These are phyloP conservation scores for Metschnikowia colocasiae DNA, from an alignment of 805 yeast species.

Conservation along the genomic window DNA sequence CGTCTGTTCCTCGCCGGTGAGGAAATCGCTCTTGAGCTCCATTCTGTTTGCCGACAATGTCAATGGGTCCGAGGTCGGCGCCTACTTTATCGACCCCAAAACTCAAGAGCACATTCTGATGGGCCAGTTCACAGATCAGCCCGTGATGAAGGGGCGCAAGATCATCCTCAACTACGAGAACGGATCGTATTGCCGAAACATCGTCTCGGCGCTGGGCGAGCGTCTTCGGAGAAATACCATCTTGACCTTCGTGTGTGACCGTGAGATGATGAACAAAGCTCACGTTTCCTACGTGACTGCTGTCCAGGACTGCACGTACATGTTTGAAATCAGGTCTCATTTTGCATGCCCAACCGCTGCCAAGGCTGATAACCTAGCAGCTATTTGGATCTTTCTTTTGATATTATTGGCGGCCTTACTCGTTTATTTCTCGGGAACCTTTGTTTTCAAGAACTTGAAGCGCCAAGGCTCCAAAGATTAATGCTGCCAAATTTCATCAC, in stretches of 20 bases:
- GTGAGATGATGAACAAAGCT: slow-evolving; percentile 64
- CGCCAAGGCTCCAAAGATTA: background rate
- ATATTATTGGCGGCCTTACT: slow-evolving; percentile 44
- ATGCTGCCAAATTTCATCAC: too few species aligned
- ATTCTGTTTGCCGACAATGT: slow-evolving; percentile 36
- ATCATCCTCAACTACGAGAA: slow-evolving; percentile 63
- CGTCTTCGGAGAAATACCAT: slow-evolving; percentile 58
- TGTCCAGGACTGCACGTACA: slow-evolving; percentile 71
- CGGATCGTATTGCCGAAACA: slow-evolving; percentile 56
- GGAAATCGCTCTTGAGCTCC: slow-evolving; percentile 23
- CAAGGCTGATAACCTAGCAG: slow-evolving; percentile 21
- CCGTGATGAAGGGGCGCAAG: slow-evolving; percentile 68
- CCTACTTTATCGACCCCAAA: slow-evolving; percentile 46
- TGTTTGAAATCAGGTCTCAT: slow-evolving; percentile 79
- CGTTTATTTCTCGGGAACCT: slow-evolving; percentile 39
- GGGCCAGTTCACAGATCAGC: slow-evolving; percentile 59
- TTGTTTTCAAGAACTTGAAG: slow-evolving; percentile 25
- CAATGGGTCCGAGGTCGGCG: slow-evolving; percentile 51
- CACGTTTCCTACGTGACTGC: slow-evolving; percentile 67
- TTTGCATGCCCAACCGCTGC: slow-evolving; percentile 76
- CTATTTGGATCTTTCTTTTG: slow-evolving; percentile 52
- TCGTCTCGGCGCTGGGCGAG: slow-evolving; percentile 41
- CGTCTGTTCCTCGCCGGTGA: slow-evolving; percentile 59
- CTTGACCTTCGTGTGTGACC: slow-evolving; percentile 72
- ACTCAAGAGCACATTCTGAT: slow-evolving; percentile 47